Evolutionary conservation across 768 basidiomycete genomes (phyloP).

Genomic region (Suillus subalutaceus): DNA sequence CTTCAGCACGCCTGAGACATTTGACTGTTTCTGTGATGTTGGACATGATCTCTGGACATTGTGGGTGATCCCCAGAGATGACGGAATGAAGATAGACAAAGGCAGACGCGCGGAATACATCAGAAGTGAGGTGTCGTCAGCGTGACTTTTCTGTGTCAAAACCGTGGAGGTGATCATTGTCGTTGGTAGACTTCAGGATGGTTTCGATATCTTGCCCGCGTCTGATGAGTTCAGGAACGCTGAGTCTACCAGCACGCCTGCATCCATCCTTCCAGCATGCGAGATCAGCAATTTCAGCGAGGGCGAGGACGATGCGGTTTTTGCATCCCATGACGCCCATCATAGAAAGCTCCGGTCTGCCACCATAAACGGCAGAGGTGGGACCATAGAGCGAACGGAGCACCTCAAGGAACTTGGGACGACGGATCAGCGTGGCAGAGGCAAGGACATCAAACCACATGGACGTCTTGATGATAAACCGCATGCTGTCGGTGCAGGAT

Average conservation of each 20-base stretch:
- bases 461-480: constrained; percentile 79
- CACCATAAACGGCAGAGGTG: constrained; percentile 23
- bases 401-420: constrained; percentile 52
- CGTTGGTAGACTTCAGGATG: constrained; percentile 23
- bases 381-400: constrained; percentile 61
- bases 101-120: constrained; percentile 75
- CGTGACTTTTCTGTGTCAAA: constrained; percentile 20
- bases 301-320: constrained; percentile 75
- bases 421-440: constrained; percentile 60
- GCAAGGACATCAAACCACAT: constrained; percentile 91
- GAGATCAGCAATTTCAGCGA: constrained; percentile 72
- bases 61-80: constrained; percentile 71
- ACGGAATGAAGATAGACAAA: constrained; percentile 77
- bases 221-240: constrained; percentile 59
- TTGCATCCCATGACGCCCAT: constrained; percentile 87
- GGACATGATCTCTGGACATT: constrained; percentile 60
- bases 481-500: constrained; percentile 50
- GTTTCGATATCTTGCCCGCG: constrained; percentile 55
- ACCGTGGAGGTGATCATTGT: constrained; percentile 2
- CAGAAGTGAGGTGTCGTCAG: constrained; percentile 49
- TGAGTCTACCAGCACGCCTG: constrained; percentile 46
- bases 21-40: constrained; percentile 57
- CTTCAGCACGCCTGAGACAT: constrained; percentile 44
- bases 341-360: constrained; percentile 63
- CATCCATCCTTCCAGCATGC: constrained; percentile 64